phyloP scores from a whole-genome alignment of 257 asterid species.

The Solanum rostratum region DNA sequence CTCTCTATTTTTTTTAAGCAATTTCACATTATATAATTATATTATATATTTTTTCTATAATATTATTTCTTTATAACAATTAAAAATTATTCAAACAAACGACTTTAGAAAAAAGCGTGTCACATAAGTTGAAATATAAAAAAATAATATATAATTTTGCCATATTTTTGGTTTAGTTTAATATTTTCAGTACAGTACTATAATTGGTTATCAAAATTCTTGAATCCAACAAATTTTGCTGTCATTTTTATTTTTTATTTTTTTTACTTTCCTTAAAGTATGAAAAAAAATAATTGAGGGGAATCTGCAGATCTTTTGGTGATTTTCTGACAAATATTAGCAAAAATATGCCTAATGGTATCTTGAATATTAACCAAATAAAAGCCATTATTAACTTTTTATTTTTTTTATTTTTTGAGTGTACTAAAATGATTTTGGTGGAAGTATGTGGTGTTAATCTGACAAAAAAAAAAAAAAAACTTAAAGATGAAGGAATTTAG shows the following conservation, averaged over 20 bases:
- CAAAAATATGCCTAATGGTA: constrained; percentile 1
- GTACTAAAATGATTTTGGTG: constrained; percentile 8
- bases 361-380: constrained; percentile 1
- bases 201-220: neutral
- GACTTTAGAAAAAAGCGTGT: neutral
- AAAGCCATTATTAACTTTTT: neutral
- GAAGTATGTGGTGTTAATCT: constrained; percentile 18
- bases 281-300: neutral
- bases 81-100: neutral
- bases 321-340: constrained; percentile 20
- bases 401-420: neutral
- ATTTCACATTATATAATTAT: neutral
- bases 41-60: neutral
- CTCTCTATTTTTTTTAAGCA: neutral
- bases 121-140: fast-evolving
- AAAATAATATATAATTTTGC: neutral
- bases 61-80: neutral
- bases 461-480: constrained; percentile 3
- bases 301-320: constrained; percentile 31
- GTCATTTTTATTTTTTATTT: neutral
- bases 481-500: constrained; percentile 14
- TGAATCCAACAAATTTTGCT: constrained; percentile 1
- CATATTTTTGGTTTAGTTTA: neutral
- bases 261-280: constrained; percentile 6
- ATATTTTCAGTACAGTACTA: neutral